phyloP scores from a whole-genome alignment of 805 yeast species.

The Yamadazyma sp. region DNA sequence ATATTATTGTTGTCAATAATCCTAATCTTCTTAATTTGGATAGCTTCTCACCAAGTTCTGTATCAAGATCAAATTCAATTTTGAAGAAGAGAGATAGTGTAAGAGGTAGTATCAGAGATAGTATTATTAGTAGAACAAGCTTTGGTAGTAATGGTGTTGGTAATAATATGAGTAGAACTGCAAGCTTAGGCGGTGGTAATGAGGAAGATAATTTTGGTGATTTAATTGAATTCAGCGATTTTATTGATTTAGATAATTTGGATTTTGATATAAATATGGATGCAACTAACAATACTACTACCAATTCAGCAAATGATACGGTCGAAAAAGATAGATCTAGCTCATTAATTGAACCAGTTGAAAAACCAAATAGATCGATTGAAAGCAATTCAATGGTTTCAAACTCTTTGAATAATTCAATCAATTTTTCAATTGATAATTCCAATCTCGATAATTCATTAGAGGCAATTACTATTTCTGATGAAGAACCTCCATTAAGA shows the following conservation, averaged over 20 bases:
- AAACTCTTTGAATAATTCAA: too few relatives aligned
- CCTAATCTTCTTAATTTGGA: conserved; percentile 6
- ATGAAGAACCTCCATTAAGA: too few relatives aligned
- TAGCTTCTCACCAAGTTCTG: conserved; percentile 15
- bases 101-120: background rate
- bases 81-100: conserved; percentile 25
- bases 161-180: background rate
- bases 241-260: conserved; percentile 32
- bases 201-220: conserved; percentile 17
- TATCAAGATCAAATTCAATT: conserved; percentile 36
- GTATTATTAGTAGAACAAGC: background rate
- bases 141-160: background rate
- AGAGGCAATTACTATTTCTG: too few relatives aligned
- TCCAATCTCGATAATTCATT: too few relatives aligned
- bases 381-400: too few relatives aligned
- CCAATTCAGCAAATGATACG: too few relatives aligned
- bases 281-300: background rate
- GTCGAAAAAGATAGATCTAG: too few relatives aligned
- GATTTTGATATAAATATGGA: conserved; percentile 12
- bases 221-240: conserved; percentile 41
- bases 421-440: too few relatives aligned
- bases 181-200: background rate
- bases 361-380: too few relatives aligned
- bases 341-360: too few relatives aligned
- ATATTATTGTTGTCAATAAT: conserved; percentile 27